Evolutionary conservation across 768 basidiomycete species (phyloP).

Genomic region (Suillus subluteus): DNA sequence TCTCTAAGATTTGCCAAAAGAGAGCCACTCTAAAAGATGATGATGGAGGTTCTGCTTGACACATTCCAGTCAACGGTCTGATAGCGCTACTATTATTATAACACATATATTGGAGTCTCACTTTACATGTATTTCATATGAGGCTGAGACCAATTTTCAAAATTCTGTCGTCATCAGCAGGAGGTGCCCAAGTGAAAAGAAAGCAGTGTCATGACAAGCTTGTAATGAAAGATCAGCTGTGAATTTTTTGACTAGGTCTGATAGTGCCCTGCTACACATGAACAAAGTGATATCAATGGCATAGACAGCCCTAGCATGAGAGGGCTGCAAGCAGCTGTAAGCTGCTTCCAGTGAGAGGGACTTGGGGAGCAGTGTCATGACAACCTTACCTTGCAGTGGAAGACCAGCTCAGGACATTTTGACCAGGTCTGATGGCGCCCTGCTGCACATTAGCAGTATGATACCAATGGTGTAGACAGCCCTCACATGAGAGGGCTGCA

Average conservation of each 20-base stretch:
- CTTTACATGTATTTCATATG: not conserved
- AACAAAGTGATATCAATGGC: too few species aligned
- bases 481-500: not conserved
- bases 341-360: too few species aligned
- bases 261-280: too few species aligned
- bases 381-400: not conserved
- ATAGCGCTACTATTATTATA: not conserved
- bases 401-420: not conserved
- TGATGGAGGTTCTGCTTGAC: not conserved
- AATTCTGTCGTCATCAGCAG: not conserved
- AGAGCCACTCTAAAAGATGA: not conserved
- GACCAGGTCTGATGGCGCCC: not conserved
- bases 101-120: not conserved
- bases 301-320: too few species aligned
- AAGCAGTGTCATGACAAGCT: too few species aligned
- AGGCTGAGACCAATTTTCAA: not conserved
- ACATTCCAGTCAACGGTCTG: not conserved
- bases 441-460: not conserved
- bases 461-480: not conserved
- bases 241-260: too few species aligned
- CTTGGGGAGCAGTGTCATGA: not conserved
- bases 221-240: too few species aligned
- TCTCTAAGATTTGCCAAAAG: constrained; percentile 12
- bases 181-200: too few species aligned
- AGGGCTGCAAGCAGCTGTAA: too few species aligned